These are phyloP conservation scores for Mucor saturninus DNA, from an alignment of 371 early-diverging fungal genomes.

Conservation along the genomic window DNA sequence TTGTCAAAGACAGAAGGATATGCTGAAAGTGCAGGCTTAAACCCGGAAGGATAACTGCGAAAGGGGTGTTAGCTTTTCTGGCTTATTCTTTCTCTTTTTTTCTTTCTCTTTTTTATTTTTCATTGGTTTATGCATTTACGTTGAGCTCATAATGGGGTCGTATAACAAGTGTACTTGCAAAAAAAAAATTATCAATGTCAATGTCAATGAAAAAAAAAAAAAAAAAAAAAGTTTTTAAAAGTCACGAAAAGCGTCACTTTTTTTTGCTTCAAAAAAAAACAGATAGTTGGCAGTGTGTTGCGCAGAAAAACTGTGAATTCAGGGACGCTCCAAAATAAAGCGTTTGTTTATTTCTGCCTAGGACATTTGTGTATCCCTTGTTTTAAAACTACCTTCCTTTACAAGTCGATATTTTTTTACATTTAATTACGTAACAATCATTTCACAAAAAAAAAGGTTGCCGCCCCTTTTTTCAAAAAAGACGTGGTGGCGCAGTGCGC, in stretches of 20 bases:
- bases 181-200: background rate
- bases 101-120: background rate
- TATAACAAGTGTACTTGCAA: background rate
- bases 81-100: too few relatives aligned
- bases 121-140: background rate
- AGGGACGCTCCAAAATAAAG: too few relatives aligned
- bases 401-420: too few relatives aligned
- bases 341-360: too few relatives aligned
- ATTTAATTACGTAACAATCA: too few relatives aligned
- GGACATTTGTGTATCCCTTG: too few relatives aligned
- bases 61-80: background rate
- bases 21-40: conserved; percentile 25
- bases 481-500: too few relatives aligned
- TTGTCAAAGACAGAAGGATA: conserved; percentile 30
- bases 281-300: too few relatives aligned
- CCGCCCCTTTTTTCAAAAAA: too few relatives aligned
- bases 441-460: too few relatives aligned
- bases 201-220: background rate
- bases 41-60: conserved; percentile 26
- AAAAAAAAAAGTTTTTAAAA: conserved; percentile 2
- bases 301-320: too few relatives aligned
- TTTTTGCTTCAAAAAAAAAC: background rate
- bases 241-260: background rate
- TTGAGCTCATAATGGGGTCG: background rate
- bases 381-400: too few relatives aligned